A percentile compares a stretch with the other conserved stretches of the same genome.
These are phyloP conservation scores for Gracilaria gracilis DNA, from an alignment of 23 red algal species.

Conservation along the genomic window DNA sequence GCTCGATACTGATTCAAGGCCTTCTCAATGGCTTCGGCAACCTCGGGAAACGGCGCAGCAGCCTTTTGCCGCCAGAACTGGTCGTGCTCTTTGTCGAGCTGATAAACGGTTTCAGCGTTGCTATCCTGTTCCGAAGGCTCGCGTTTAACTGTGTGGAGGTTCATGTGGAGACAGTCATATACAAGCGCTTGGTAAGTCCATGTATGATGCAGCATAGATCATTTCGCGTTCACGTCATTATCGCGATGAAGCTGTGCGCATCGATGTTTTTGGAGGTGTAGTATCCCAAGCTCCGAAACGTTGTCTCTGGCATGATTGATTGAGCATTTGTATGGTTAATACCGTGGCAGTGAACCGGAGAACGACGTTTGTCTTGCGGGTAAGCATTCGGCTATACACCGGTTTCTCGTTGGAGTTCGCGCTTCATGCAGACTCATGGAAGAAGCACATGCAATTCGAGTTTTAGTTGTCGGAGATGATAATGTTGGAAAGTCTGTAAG, in stretches of 20 bases:
- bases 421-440: constrained; percentile 10
- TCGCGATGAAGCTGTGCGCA: no score
- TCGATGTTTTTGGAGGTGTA: no score
- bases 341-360: no score
- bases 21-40: constrained; percentile 89
- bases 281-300: no score
- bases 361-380: no score
- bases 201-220: constrained; percentile 89
- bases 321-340: no score
- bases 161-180: constrained; percentile 78
- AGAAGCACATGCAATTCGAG: constrained; percentile 24
- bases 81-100: constrained; percentile 79
- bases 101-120: constrained; percentile 26
- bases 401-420: no score
- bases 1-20: constrained; percentile 81
- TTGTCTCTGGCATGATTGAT: no score
- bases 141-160: constrained; percentile 79
- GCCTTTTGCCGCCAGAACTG: constrained; percentile 84
- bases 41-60: constrained; percentile 83
- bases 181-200: constrained; percentile 97
- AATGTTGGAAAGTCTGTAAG: constrained; percentile 78
- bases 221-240: constrained; percentile 80
- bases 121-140: not conserved
- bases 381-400: no score
- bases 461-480: constrained; percentile 72